Base-by-base conservation (phyloP, 805 yeast genomes). In the Priceomyces fermenticarens region DNA sequence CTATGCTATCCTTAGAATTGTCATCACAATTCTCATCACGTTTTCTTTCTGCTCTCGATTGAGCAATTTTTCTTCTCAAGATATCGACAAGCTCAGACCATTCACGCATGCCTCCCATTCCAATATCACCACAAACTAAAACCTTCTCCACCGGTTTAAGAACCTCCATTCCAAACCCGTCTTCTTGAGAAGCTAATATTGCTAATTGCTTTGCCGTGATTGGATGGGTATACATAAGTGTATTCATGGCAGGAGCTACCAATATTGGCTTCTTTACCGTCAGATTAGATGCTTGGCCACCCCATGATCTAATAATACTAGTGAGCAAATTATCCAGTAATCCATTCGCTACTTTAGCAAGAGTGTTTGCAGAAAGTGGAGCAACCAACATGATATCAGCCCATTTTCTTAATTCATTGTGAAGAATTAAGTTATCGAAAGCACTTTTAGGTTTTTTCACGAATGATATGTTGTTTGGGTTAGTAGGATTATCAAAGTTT, bases 31-130 rank as follows among this genome's bases (percentile, higher is more conserved):
- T 35, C 48, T 52, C 54, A 54, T 36, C 54, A 10, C 36, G 23
- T 25, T 28, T 34, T 17, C 26, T 47, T 38, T 60, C 67, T 3
- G 54, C 57, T 36, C 59, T 57, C 30, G 68, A 46, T 3, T 49
- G 41, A 33, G 46, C 52, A 35, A 69, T 62, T 39, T 62, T 58
- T 32, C 68, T 58, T 39, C 73, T 56, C 38, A 70, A 50, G 12
- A 65, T 67, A 43, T 70, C 75, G 16, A 70, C 76, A 17, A 70
- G 54, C 27, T 70, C 76, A 44, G 51, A 57, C 76, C 76, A 70
- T 53, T 70, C 76, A 38, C 75, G 53, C 76, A 70, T 70, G 6
- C 76, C 76, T 4, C 76, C 76, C 75, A 70, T 70, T 1, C 76
- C 76, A 35, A 70, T 70, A 46, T 70, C 76, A 4, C 76, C 76